phyloP scores from a whole-genome alignment of 352 stramenopile genomes.

The Globisporangium splendens region DNA sequence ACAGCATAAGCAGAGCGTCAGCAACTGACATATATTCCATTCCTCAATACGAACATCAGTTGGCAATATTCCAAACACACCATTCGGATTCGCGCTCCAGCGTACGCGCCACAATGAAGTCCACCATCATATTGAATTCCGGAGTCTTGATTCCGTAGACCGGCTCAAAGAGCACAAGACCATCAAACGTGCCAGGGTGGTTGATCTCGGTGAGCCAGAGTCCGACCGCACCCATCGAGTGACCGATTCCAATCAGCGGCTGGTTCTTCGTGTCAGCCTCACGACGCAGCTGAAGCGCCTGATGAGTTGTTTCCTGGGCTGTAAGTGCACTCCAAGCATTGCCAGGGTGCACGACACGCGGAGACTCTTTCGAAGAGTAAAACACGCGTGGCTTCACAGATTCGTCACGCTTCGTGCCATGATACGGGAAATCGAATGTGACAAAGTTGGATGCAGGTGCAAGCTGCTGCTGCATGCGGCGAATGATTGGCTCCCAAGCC shows the following conservation, averaged over 20 bases:
- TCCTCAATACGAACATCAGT: too few relatives aligned
- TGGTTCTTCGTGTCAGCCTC: conserved; percentile 5
- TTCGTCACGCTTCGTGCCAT: conserved; percentile 35
- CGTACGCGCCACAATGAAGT: conserved; percentile 34
- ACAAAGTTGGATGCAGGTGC: conserved; percentile 9
- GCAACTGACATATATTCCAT: too few relatives aligned
- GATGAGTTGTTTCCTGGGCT: conserved; percentile 12
- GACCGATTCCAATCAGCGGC: conserved; percentile 45
- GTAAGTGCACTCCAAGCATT: conserved; percentile 22
- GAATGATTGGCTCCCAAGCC: conserved; percentile 41
- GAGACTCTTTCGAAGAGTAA: conserved; percentile 1
- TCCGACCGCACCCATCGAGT: conserved; percentile 39
- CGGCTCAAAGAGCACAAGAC: conserved; percentile 41
- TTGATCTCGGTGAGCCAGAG: conserved; percentile 36
- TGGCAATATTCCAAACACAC: too few relatives aligned
- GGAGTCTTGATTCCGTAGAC: conserved; percentile 22
- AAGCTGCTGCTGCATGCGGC: conserved; percentile 25
- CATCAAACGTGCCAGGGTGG: conserved; percentile 35
- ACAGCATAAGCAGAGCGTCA: too few relatives aligned
- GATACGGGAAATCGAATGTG: conserved; percentile 38
- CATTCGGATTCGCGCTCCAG: conserved; percentile 24
- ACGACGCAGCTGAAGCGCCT: conserved; percentile 9
- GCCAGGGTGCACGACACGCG: conserved; percentile 32
- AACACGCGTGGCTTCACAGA: conserved; percentile 19
- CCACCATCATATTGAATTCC: conserved; percentile 1